Percentiles rank a stretch among this genome's conserved stretches.
These are phyloP conservation scores for Pseudisothecium myosuroides DNA, from an alignment of 225 moss, liverwort and hornwort genomes.

Conservation along the genomic window DNA sequence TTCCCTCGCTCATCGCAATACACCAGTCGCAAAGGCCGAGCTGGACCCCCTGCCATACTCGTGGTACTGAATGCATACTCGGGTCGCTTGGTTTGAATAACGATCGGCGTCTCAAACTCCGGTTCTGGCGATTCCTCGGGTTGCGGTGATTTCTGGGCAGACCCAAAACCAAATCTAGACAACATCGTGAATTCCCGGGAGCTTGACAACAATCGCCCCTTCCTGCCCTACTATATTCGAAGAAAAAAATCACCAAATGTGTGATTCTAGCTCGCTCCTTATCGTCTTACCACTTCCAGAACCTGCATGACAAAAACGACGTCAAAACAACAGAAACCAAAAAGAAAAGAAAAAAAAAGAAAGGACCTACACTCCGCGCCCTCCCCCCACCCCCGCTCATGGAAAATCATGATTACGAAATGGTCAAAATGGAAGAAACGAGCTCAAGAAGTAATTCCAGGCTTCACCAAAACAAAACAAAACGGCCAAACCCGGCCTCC, in stretches of 20 bases:
- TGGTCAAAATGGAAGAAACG: background rate
- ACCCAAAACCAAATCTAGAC: constrained; percentile 31
- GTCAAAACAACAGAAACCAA: background rate
- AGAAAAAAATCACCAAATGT: background rate
- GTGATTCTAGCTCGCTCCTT: background rate
- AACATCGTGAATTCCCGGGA: constrained; percentile 18
- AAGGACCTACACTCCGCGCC: background rate
- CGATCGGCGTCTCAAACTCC: constrained; percentile 14
- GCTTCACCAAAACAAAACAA: background rate
- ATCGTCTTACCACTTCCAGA: background rate
- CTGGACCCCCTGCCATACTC: constrained; percentile 29
- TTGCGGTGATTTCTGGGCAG: constrained; percentile 1
- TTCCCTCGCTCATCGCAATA: constrained; percentile 87
- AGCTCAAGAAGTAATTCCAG: background rate
- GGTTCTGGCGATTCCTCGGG: background rate
- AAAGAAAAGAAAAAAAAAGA: no score
- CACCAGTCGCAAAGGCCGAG: constrained; percentile 75
- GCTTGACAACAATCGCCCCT: background rate
- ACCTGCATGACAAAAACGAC: background rate
- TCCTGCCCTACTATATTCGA: background rate
- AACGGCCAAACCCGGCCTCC: background rate
- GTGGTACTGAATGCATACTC: background rate
- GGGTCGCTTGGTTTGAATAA: constrained; percentile 20
- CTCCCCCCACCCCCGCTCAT: no score
- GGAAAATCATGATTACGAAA: background rate